These are phyloP conservation scores for Quaeritorhiza haematococci DNA, from an alignment of 371 early-diverging fungal genomes.

Conservation along the genomic window DNA sequence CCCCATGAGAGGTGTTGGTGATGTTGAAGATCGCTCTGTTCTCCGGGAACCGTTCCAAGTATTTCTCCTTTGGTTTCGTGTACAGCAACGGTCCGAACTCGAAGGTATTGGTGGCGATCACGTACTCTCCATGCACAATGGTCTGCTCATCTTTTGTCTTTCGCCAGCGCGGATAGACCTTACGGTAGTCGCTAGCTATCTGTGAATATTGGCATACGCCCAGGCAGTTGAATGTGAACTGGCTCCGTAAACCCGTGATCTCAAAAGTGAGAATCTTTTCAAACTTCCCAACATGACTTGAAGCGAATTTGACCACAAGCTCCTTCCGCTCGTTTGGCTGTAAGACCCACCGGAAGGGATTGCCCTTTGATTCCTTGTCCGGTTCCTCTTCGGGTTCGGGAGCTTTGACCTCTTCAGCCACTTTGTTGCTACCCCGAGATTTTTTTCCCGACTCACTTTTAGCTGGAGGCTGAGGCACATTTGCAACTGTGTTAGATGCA, in stretches of 20 bases:
- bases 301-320: conserved; percentile 36
- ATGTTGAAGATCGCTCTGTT: conserved; percentile 40
- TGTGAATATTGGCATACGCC: conserved; percentile 44
- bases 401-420: conserved; percentile 30
- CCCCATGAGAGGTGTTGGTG: conserved; percentile 32
- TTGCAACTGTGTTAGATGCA: background rate
- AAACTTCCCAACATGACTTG: conserved; percentile 43
- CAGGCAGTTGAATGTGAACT: conserved; percentile 26
- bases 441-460: conserved; percentile 13
- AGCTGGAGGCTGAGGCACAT: conserved; percentile 1
- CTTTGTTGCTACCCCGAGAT: conserved; percentile 14
- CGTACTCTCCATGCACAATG: conserved; percentile 42
- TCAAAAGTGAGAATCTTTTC: conserved; percentile 41
- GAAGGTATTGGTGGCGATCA: conserved; percentile 28
- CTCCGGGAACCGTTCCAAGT: conserved; percentile 46
- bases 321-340: conserved; percentile 41
- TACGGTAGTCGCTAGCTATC: conserved; percentile 35
- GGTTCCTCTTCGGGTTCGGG: conserved; percentile 34
- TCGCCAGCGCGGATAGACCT: conserved; percentile 39
- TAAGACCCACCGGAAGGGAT: conserved; percentile 45
- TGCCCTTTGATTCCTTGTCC: conserved; percentile 23
- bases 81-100: conserved; percentile 54
- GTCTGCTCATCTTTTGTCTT: conserved; percentile 37
- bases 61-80: conserved; percentile 46
- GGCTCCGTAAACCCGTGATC: conserved; percentile 27